A percentile compares a stretch with the other conserved stretches of the same genome.
These are phyloP conservation scores for Syncephalastrum monosporum DNA, from an alignment of 371 early-diverging fungal genomes.

Conservation along the genomic window DNA sequence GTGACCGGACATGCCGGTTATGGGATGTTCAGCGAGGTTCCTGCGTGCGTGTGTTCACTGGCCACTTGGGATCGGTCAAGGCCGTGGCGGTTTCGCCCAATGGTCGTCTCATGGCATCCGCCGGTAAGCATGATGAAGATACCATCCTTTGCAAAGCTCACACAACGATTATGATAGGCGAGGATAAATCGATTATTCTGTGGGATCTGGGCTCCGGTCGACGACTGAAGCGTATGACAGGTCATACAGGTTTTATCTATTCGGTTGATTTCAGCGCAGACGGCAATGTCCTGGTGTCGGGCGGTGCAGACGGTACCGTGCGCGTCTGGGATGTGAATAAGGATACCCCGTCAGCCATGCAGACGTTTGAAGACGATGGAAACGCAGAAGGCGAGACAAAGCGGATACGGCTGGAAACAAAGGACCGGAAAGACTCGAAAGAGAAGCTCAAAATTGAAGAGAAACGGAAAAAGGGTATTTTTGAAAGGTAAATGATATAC, in stretches of 20 bases:
- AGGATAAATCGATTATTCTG: conserved; percentile 85
- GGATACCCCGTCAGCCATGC: conserved; percentile 29
- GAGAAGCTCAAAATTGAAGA: conserved; percentile 21
- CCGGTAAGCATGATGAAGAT: conserved; percentile 46
- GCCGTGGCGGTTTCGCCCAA: conserved; percentile 93
- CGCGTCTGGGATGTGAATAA: conserved; percentile 93
- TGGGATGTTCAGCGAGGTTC: conserved; percentile 96
- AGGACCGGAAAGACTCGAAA: conserved; percentile 25
- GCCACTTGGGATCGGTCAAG: conserved; percentile 87
- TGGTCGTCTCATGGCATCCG: conserved; percentile 93
- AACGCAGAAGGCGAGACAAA: conserved; percentile 23
- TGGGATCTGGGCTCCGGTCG: conserved; percentile 97
- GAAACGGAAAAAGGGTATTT: conserved; percentile 25
- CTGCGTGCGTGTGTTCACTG: conserved; percentile 93
- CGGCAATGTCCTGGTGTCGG: conserved; percentile 85
- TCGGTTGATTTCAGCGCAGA: conserved; percentile 88
- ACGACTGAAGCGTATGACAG: conserved; percentile 76
- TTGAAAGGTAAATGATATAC: conserved; percentile 34
- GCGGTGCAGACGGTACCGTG: conserved; percentile 91
- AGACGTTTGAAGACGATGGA: conserved; percentile 4
- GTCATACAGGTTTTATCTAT: conserved; percentile 87
- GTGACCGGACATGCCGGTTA: conserved; percentile 93
- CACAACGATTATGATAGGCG: conserved; percentile 44
- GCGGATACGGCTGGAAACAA: conserved; percentile 34
- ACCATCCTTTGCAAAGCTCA: background rate